Percentiles rank a stretch among this genome's conserved stretches.
phyloP scores from a whole-genome alignment of 2,329 filamentous ascomycete species.

The Drechslera avenae region DNA sequence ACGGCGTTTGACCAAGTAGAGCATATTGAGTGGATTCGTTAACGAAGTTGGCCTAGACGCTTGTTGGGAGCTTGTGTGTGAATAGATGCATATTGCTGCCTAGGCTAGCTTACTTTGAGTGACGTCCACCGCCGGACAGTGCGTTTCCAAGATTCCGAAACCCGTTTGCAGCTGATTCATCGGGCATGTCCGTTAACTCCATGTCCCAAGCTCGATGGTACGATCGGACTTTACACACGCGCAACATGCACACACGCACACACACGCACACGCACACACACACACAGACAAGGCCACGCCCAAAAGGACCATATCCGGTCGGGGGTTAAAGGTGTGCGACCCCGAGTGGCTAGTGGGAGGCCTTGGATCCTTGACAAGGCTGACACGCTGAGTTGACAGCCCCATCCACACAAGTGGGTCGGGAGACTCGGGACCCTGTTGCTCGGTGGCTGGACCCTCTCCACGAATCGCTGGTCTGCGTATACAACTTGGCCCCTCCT shows the following conservation, averaged over 20 bases:
- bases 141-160: conserved; percentile 1
- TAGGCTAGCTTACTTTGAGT: conserved; percentile 28
- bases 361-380: conserved; percentile 41
- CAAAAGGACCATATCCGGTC: conserved; percentile 22
- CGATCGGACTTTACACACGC: conserved; percentile 21
- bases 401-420: conserved; percentile 13
- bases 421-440: conserved; percentile 5
- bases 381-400: conserved; percentile 44
- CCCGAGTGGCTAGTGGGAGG: conserved; percentile 40
- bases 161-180: too few relatives aligned
- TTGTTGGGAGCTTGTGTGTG: conserved; percentile 28
- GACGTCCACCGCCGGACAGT: conserved; percentile 10
- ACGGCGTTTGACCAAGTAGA: conserved; percentile 28
- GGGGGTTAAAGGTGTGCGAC: conserved; percentile 32
- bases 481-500: conserved; percentile 2
- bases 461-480: conserved; percentile 7
- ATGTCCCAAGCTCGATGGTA: neutral
- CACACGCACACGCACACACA: too few relatives aligned
- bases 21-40: conserved; percentile 18
- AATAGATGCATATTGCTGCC: conserved; percentile 32
- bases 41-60: conserved; percentile 16
- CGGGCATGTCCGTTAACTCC: neutral
- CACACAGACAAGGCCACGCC: conserved; percentile 19
- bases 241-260: too few relatives aligned
- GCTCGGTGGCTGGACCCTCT: conserved; percentile 4